Evolutionary conservation across 192 early-diverging fungal genomes (phyloP).

Genomic region (Podila minutissima): DNA sequence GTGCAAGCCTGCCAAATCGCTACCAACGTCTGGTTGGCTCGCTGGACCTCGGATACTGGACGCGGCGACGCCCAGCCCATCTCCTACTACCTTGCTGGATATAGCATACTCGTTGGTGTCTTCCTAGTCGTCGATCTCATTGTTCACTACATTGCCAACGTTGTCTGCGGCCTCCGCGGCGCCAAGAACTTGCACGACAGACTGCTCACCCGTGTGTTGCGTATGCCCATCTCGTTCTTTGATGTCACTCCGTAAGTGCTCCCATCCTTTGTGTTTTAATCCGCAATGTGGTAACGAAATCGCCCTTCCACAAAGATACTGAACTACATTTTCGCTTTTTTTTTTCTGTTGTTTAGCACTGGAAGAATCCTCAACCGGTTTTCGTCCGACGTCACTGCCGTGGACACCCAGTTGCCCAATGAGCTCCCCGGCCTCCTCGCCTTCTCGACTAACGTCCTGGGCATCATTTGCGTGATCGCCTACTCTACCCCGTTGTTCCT

Average conservation of each 20-base stretch:
- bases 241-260: conserved; percentile 73
- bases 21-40: conserved; percentile 40
- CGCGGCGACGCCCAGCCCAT: conserved; percentile 14
- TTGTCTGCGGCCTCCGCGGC: conserved; percentile 44
- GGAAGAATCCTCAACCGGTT: conserved; percentile 92
- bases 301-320: too few species aligned
- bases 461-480: conserved; percentile 53
- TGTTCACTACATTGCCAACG: conserved; percentile 18
- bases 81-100: conserved; percentile 25
- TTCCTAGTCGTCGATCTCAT: conserved; percentile 22
- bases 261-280: not conserved
- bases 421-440: conserved; percentile 55
- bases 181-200: conserved; percentile 47
- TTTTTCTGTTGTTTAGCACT: conserved; percentile 57
- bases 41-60: conserved; percentile 23
- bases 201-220: conserved; percentile 36
- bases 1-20: conserved; percentile 14
- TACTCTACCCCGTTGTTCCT: conserved; percentile 58
- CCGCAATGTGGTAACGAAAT: not conserved
- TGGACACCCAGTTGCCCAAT: conserved; percentile 70
- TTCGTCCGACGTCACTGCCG: conserved; percentile 84
- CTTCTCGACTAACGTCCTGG: conserved; percentile 25
- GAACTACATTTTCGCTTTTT: not conserved
- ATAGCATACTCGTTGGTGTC: conserved; percentile 12
- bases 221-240: conserved; percentile 77